phyloP scores from a whole-genome alignment of 805 yeast species.

The Metschnikowia santaceciliae region DNA sequence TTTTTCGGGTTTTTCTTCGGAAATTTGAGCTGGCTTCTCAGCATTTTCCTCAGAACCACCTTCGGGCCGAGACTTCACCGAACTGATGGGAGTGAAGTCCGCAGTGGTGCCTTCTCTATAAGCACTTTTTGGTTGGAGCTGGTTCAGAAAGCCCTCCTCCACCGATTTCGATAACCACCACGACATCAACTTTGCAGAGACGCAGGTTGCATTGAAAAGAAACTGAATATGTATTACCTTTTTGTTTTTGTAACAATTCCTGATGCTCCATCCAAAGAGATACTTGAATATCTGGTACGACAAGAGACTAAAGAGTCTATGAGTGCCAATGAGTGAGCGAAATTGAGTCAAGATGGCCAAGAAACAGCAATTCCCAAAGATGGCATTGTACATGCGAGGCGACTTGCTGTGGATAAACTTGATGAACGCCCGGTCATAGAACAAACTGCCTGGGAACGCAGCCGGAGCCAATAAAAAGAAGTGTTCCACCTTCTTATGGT shows the following conservation, averaged over 20 bases:
- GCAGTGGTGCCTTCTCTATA: slow-evolving; percentile 28
- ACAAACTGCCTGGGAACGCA: slow-evolving; percentile 75
- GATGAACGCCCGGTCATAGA: slow-evolving; percentile 60
- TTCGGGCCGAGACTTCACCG: slow-evolving; percentile 16
- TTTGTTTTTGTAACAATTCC: slow-evolving; percentile 60
- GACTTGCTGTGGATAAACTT: slow-evolving; percentile 56
- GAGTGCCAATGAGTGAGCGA: slow-evolving; percentile 43
- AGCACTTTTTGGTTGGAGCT: slow-evolving; percentile 30
- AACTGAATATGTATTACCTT: slow-evolving; percentile 69
- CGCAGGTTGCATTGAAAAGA: slow-evolving; percentile 79
- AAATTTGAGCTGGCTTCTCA: not conserved
- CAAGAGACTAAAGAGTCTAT: slow-evolving; percentile 49
- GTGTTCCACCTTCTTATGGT: slow-evolving; percentile 55
- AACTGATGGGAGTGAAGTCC: slow-evolving; percentile 21
- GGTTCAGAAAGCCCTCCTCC: slow-evolving; percentile 38
- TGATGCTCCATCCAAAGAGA: slow-evolving; percentile 83
- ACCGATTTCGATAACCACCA: slow-evolving; percentile 74
- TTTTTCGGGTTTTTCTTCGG: not conserved
- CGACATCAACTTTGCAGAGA: slow-evolving; percentile 74
- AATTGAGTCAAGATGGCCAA: slow-evolving; percentile 68
- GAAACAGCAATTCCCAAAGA: slow-evolving; percentile 77
- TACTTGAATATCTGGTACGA: slow-evolving; percentile 84
- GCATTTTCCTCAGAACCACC: not conserved
- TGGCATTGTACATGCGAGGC: slow-evolving; percentile 37
- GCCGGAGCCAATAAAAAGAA: slow-evolving; percentile 89